Conservation (phyloP, 495 filamentous ascomycete genomes). For the Aspergillus mulundensis region DNA sequence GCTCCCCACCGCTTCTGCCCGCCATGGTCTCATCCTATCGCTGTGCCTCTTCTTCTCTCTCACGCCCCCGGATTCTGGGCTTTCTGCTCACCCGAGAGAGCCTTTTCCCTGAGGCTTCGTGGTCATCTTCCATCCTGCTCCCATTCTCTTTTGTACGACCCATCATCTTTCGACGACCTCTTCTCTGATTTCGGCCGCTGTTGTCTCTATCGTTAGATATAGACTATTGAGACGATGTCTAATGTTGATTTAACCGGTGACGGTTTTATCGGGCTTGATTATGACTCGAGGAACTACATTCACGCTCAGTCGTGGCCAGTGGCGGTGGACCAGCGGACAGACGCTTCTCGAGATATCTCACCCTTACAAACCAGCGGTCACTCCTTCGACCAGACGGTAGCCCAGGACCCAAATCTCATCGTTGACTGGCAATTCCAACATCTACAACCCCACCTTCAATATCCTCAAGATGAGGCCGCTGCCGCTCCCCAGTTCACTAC, state of each 20-base stretch:
- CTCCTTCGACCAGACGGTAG: constrained; percentile 42
- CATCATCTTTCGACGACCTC: constrained; percentile 10
- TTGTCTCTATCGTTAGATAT: constrained; percentile 10
- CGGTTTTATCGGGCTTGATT: constrained; percentile 46
- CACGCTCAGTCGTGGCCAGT: constrained; percentile 43
- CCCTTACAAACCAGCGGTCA: constrained; percentile 48
- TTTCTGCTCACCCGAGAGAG: constrained; percentile 24
- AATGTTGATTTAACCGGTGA: constrained; percentile 43
- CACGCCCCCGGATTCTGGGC: constrained; percentile 28
- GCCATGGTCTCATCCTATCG: constrained; percentile 33
- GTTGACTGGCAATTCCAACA: constrained; percentile 53
- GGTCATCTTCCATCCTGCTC: constrained; percentile 9
- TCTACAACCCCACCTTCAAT: constrained; percentile 46
- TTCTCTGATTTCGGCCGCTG: constrained; percentile 4
- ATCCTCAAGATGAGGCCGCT: constrained; percentile 42
- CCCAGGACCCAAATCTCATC: constrained; percentile 44
- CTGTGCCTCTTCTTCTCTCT: constrained; percentile 16
- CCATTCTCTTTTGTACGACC: constrained; percentile 21
- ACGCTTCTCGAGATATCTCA: constrained; percentile 39
- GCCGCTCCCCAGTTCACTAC: constrained; percentile 49
- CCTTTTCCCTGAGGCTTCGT: constrained; percentile 25
- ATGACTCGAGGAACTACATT: constrained; percentile 47
- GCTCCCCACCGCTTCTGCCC: constrained; percentile 33
- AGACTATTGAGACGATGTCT: constrained; percentile 31
- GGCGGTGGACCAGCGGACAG: constrained; percentile 36